Conservation (phyloP, 305 asterid genomes). For the Solanum hybrid region DNA sequence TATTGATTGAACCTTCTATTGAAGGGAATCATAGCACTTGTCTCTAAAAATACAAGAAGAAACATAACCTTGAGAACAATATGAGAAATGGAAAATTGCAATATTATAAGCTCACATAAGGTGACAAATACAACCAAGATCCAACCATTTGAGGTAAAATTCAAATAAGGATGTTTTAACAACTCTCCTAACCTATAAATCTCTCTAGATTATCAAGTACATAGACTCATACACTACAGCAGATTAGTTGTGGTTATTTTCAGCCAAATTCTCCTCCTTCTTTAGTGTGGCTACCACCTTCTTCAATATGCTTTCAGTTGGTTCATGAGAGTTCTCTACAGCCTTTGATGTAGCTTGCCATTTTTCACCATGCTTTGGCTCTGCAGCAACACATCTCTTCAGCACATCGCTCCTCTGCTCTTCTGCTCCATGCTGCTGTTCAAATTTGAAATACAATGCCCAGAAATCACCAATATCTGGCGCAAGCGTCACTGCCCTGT, state of each 20-base stretch:
- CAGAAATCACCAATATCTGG: conserved; percentile 92
- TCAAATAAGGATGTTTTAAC: neutral
- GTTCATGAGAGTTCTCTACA: conserved; percentile 87
- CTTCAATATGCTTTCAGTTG: conserved; percentile 63
- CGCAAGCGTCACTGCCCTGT: conserved; percentile 57
- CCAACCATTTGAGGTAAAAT: neutral
- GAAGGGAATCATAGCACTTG: neutral
- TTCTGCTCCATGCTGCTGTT: conserved; percentile 62
- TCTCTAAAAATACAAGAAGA: neutral
- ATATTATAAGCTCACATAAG: neutral
- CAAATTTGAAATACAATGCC: conserved; percentile 74
- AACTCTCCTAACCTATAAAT: neutral
- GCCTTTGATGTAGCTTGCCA: conserved; percentile 85
- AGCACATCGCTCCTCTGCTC: conserved; percentile 67
- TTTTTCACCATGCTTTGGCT: conserved; percentile 88
- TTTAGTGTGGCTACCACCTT: conserved; percentile 76
- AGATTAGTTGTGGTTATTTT: conserved; percentile 31
- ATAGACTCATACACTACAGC: neutral
- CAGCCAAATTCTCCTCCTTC: conserved; percentile 58
- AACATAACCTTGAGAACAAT: neutral
- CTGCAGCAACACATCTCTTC: conserved; percentile 62
- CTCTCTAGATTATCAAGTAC: conserved; percentile 1
- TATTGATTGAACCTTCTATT: neutral
- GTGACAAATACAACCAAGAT: neutral
- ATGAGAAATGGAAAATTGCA: neutral